Evolutionary conservation across 2,329 filamentous ascomycete species (phyloP), one percentile per base, ranked within the genome.

Genomic region (Pseudogymnoascus sp.): DNA sequence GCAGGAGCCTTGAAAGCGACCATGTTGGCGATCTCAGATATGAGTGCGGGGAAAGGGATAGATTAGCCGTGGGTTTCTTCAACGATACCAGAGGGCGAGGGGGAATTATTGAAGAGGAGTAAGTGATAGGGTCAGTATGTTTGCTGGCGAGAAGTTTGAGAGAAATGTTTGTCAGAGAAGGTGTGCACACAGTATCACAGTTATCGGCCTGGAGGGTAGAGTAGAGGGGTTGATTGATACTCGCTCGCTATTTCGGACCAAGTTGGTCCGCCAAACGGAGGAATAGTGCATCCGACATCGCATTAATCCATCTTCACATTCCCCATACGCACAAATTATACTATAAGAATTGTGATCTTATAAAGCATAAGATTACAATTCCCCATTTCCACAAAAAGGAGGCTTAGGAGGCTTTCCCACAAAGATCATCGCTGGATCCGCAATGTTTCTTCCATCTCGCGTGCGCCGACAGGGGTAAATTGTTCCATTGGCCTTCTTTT

Each of bases 401-500:
- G 42, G 42, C 21, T 14, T 28, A 23, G 21, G 21, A 23, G 21
- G 21, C 21, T 23, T 23, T 28, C 50, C 50, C 50, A 56, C 50
- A 18, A 56, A 56, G 16, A 56, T 56, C 28, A 4, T 10, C 28
- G 31, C 18, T 2, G 28, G 50, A 31, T 56, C 50, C 50, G 50
- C 25, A 46, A 56, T 34, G 50, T 56, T 56, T 28, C 25, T 16
- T 34, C 50, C 25, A 56, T 56, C 50, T 56, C 50, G 50, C 50
- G 50, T 56, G 50, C n/a, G 25, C 10, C 7, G 50, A 56, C 50
- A 56, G 50, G 50, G 50, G 8, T 56, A 12, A 56, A 56, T 56
- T 56, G 25, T 56, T 56, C 50, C 50, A 56, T 56, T 56, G 25
- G 50, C n/a, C 50, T 56, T 56, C 50, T 56, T 12, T 34, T 18